Evolutionary conservation across 2,329 filamentous ascomycete species (phyloP).

Genomic region (Orbilia brochopaga): DNA sequence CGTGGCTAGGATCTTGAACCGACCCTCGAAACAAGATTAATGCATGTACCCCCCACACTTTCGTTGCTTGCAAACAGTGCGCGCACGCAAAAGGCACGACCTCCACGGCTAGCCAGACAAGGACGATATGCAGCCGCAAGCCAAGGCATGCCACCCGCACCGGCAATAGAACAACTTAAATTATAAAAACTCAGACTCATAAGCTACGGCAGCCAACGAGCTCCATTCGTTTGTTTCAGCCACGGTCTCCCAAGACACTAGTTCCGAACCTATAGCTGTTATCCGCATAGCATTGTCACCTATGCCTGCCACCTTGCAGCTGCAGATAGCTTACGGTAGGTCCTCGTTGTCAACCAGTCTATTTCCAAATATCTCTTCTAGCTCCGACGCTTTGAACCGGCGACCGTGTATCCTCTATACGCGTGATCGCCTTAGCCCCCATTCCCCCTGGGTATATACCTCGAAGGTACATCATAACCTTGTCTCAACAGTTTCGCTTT

Average conservation of each 20-base stretch:
- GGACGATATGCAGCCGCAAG: background rate
- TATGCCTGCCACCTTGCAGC: background rate
- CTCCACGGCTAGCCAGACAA: background rate
- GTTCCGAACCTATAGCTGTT: background rate
- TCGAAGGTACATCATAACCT: background rate
- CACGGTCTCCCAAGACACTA: background rate
- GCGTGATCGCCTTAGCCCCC: background rate
- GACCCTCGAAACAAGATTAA: background rate
- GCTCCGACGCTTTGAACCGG: slow-evolving; percentile 4
- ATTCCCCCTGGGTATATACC: background rate
- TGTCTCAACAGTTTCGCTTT: background rate
- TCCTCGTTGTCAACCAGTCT: background rate
- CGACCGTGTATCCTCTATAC: background rate
- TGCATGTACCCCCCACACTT: background rate
- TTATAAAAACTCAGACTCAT: slow-evolving; percentile 2
- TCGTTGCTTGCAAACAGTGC: background rate
- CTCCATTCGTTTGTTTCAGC: slow-evolving; percentile 2
- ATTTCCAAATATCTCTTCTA: background rate
- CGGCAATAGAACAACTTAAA: slow-evolving; percentile 6
- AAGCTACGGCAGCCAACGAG: slow-evolving; percentile 4
- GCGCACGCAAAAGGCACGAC: too few relatives aligned
- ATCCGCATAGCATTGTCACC: background rate
- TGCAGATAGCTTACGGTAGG: background rate
- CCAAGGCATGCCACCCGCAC: background rate
- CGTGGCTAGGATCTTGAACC: background rate